phyloP scores from a whole-genome alignment of 495 filamentous ascomycete species.

The Paragyromitra xinjiangensis region DNA sequence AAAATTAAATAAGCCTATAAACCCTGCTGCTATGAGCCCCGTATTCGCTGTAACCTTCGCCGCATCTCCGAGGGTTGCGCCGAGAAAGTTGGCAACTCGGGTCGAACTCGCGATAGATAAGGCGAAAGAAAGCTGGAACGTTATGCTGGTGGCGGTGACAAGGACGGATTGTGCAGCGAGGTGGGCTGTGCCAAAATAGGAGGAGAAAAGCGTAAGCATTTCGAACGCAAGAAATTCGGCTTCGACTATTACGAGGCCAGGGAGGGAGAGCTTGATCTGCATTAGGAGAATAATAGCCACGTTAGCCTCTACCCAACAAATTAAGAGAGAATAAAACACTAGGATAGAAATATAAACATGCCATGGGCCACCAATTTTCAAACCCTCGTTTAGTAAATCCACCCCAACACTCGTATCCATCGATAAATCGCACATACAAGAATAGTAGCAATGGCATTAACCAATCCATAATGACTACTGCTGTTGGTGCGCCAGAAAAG shows the following conservation, averaged over 20 bases:
- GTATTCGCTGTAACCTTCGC: conserved; percentile 71
- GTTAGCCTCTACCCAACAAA: background rate
- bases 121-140: conserved; percentile 71
- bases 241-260: conserved; percentile 89
- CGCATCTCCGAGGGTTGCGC: conserved; percentile 73
- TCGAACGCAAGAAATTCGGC: conserved; percentile 90
- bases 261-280: conserved; percentile 78
- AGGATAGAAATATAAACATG: conserved; percentile 3
- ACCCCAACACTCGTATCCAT: conserved; percentile 85
- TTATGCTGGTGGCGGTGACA: conserved; percentile 65
- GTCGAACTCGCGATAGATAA: conserved; percentile 71
- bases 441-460: conserved; percentile 80
- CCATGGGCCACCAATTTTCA: conserved; percentile 71
- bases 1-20: conserved; percentile 81
- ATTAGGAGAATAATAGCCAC: conserved; percentile 65
- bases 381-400: conserved; percentile 76
- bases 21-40: conserved; percentile 68
- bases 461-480: conserved; percentile 81
- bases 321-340: background rate
- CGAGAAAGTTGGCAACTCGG: conserved; percentile 71
- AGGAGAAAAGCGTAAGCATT: conserved; percentile 75
- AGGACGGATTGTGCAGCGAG: conserved; percentile 72
- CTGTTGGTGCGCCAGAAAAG: conserved; percentile 84
- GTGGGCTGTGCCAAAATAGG: conserved; percentile 73
- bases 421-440: conserved; percentile 76